Conservation (phyloP, 73 alveolate species). For the Tetrahymena borealis region DNA sequence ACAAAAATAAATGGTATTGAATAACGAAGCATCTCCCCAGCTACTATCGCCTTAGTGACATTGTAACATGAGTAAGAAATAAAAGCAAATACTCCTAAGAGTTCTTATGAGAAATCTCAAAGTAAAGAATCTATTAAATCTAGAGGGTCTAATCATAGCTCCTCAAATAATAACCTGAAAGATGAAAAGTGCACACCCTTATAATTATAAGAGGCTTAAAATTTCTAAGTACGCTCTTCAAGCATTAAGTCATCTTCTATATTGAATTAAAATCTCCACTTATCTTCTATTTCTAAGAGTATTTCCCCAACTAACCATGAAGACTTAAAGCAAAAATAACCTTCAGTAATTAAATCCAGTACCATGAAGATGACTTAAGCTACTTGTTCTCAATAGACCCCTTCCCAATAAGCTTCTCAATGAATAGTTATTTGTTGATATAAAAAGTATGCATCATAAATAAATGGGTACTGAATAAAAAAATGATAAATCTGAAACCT, state of each 20-base stretch:
- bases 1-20: too few species aligned
- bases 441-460: too few species aligned
- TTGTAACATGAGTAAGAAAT: background rate
- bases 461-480: too few species aligned
- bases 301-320: background rate
- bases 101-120: background rate
- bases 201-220: background rate
- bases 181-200: background rate
- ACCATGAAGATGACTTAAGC: background rate
- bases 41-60: background rate
- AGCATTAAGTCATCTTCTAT: background rate
- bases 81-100: background rate
- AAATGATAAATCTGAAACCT: too few species aligned
- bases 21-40: background rate
- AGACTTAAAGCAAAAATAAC: background rate
- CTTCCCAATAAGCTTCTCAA: background rate
- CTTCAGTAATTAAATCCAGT: background rate
- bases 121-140: background rate
- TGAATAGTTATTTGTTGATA: too few species aligned
- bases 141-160: background rate
- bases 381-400: background rate
- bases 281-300: background rate
- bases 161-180: background rate
- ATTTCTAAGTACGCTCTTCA: background rate
- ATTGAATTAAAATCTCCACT: background rate